Base-by-base conservation (phyloP, 1,284 basidiomycete species). In the Takashimella tepidaria region DNA sequence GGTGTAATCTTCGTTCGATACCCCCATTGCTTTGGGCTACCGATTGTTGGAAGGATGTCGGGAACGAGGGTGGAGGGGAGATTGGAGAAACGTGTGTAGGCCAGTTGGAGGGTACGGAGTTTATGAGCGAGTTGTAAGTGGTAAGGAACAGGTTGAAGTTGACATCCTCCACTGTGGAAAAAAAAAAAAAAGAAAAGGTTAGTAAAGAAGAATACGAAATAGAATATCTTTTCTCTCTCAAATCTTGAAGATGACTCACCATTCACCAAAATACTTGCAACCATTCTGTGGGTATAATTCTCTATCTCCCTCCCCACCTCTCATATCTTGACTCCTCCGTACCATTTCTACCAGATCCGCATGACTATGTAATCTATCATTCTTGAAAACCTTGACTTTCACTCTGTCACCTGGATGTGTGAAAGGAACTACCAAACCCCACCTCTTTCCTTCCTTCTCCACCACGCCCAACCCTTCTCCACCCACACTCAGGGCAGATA, bases 1-100 rank as follows among this genome's bases (percentile, higher is more conserved):
- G 95, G 95, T 0, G 95, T 98, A 46, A 98, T 86, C 77, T 98
- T 98, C 1, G 96, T 98, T 21, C 95, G 84, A 73, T 98, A 98
- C 45, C 81, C 83, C 75, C 95, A 97, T 60, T 95, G 85, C 48
- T 88, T 77, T 0, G 95, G 96, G 0, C 89, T 92, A 5, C 84
- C 82, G 16, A 95, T 85, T 0, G 95, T 98, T 0, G 84, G 76
- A 48, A 83, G 79, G 26, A 92, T 84, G 0, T 69, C 53, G 10
- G 93, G 92, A 1, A 97, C 75, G 1, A 79, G 72, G 0, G 45
- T 49, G 19, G 53, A 22, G 13, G 49, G 67, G 76, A 62, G 65
- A 81, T 84, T 76, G 13, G 91, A 92, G 69, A 87, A 93, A 61
- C 84, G 86, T 63, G 80, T 72, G 72, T 90, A 96, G 1, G 92